Evolutionary conservation across 371 early-diverging fungal genomes (phyloP), one percentile per base, ranked within the genome.

Genomic region (Capillidium rhysosporum): DNA sequence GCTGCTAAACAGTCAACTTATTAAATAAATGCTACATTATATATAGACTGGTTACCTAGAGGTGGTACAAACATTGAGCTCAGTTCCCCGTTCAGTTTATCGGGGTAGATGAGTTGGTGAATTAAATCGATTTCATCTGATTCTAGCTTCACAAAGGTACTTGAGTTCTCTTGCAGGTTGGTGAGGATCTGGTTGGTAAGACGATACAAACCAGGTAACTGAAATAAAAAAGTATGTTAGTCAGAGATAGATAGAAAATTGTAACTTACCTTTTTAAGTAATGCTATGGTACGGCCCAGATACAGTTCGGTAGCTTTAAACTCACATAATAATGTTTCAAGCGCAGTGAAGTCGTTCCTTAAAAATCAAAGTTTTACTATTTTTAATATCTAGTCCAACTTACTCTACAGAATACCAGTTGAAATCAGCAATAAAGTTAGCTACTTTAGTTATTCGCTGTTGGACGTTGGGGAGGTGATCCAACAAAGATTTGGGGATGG

Each of bases 241-340:
- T 9, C 8, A 25, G 5, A n/a, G 4, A 5, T 9, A 18, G 9
- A 34, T 7, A 34, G 34, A 7, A 34, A 34, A 34, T 7, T 34
- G 7, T 12, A 29, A n/a, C 5, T 44, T 45, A 53, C 54, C 72
- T 79, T 77, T 52, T 74, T 65, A 21, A 79, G 56, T 39, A 82
- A 63, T 2, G 80, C 72, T 44, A 80, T 76, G 5, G 75, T 76
- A 34, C 77, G 66, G 12, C 75, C 75, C 52, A 79, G 69, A 40
- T 65, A 56, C 7, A 77, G 64, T 59, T 84, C 83, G 34, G 73
- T 63, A 20, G 71, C 63, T 40, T 73, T 65, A 47, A 83, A 61
- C n/a, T 59, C 61, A 3, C 65, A 64, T 39, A 79, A 51, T 5
- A 82, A 51, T 4, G 54, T 40, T 44, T 72, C 67, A 40, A 74